Conservation (phyloP, 2,329 filamentous ascomycete genomes). For the Cercospora beticola region DNA sequence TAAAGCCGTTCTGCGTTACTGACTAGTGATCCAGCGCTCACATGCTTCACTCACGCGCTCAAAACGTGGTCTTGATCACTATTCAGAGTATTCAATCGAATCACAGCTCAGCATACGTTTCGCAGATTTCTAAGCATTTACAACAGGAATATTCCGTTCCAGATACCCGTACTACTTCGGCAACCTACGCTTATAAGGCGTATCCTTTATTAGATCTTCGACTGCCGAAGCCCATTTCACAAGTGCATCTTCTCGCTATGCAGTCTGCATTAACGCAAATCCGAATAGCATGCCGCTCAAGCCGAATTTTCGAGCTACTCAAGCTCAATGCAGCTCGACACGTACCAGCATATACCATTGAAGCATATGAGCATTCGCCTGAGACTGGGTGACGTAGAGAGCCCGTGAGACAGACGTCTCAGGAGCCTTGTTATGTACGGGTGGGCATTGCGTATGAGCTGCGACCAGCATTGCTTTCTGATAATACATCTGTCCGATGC, state of each 20-base stretch:
- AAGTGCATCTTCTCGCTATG: conserved; percentile 37
- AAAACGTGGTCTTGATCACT: neutral
- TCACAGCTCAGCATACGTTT: neutral
- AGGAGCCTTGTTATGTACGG: neutral
- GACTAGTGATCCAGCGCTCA: neutral
- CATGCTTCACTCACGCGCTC: neutral
- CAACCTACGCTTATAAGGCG: conserved; percentile 29
- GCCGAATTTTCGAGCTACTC: too few relatives aligned
- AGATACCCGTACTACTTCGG: conserved; percentile 43
- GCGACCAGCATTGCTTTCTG: neutral
- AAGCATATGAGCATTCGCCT: too few relatives aligned
- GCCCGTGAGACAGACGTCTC: neutral
- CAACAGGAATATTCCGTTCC: conserved; percentile 41
- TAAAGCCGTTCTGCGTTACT: neutral
- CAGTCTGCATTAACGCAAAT: conserved; percentile 41
- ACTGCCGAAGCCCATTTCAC: conserved; percentile 46
- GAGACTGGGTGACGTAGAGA: too few relatives aligned
- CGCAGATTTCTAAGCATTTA: conserved; percentile 11
- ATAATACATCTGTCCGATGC: neutral
- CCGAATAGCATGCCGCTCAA: conserved; percentile 49
- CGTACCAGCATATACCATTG: too few relatives aligned
- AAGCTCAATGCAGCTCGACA: too few relatives aligned
- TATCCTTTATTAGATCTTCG: conserved; percentile 40
- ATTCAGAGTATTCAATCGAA: neutral
- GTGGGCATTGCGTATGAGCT: neutral